phyloP scores from a whole-genome alignment of 2,329 filamentous ascomycete species.

The Colletotrichum sansevieriae region DNA sequence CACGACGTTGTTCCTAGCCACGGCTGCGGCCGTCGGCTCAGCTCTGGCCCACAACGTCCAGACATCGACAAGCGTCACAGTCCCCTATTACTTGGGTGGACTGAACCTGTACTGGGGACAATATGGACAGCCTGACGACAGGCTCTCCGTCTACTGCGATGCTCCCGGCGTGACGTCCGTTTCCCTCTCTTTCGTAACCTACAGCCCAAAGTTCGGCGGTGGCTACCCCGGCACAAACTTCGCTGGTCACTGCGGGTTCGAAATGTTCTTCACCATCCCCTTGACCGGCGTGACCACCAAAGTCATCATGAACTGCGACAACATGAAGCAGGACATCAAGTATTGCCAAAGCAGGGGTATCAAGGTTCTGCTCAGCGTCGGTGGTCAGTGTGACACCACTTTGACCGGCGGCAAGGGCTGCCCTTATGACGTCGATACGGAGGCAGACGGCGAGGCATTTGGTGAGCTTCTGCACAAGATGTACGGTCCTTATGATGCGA shows the following conservation, averaged over 20 bases:
- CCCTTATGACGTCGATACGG: slow-evolving; percentile 52
- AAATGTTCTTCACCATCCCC: slow-evolving; percentile 43
- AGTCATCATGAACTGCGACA: slow-evolving; percentile 52
- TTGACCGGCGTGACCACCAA: slow-evolving; percentile 45
- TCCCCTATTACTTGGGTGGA: slow-evolving; percentile 43
- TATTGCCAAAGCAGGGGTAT: slow-evolving; percentile 57
- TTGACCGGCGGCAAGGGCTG: slow-evolving; percentile 39
- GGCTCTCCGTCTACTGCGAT: slow-evolving; percentile 52
- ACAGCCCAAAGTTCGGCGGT: slow-evolving; percentile 52
- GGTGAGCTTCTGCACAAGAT: slow-evolving; percentile 55
- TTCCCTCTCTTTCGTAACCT: slow-evolving; percentile 55
- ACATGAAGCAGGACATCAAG: slow-evolving; percentile 55
- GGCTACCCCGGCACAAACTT: slow-evolving; percentile 57
- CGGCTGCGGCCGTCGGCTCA: slow-evolving; percentile 44
- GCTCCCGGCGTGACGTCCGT: slow-evolving; percentile 54
- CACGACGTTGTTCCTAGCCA: slow-evolving; percentile 47
- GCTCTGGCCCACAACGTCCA: slow-evolving; percentile 30
- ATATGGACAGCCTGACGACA: slow-evolving; percentile 45
- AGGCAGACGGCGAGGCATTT: slow-evolving; percentile 51
- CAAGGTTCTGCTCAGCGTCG: slow-evolving; percentile 59
- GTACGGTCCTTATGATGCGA: slow-evolving; percentile 53
- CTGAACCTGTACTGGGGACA: slow-evolving; percentile 60
- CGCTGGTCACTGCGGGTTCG: slow-evolving; percentile 53
- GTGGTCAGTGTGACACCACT: slow-evolving; percentile 48
- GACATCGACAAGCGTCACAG: not conserved